Evolutionary conservation across 2,329 filamentous ascomycete genomes (phyloP), one percentile per base, ranked within the genome.

Genomic region (Talaromyces atroroseus): DNA sequence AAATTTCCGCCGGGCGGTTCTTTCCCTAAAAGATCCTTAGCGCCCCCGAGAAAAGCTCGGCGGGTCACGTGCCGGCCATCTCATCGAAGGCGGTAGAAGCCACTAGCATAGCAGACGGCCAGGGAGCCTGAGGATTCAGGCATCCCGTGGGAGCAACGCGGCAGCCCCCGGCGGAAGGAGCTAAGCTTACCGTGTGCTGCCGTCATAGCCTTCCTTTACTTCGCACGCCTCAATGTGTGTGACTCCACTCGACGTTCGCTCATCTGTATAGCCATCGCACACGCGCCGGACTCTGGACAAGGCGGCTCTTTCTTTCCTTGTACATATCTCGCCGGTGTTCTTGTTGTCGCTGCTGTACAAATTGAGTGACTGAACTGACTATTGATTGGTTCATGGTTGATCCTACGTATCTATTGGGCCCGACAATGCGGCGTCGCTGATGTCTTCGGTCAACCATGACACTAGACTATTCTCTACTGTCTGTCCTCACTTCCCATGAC

Each of bases 401-500:
- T 18, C 48, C 11, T 21, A 42, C 18, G 23, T 42, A 12, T 32
- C 44, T 14, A 49, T 14, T 50, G 49, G 45, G 26, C 46, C 46
- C 50, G 67, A 71, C 66, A 63, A 72, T 72, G 70, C 68, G 62
- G 63, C 61, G 59, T 63, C 62, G 44, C 49, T 56, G 60, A 64
- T 62, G 60, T 20, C 34, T 45, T 49, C 62, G 49, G 56, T 57
- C 64, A 68, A 75, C 58, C 64, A 75, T 75, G 73, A 74, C 73
- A 62, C 71, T 71, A 62, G 72, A 75, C 65, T 68, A 70, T 62
- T 64, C 68, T 58, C 63, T 74, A 59, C 65, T 69, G 68, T 74
- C 52, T 61, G 70, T 69, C 23, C 24, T 55, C 45, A 12, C 32
- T 44, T 46, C 45, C 36, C 24, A n/a, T 12, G 3, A 54, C 52